Percentiles rank a stretch among this genome's conserved stretches.
Evolutionary conservation across 768 basidiomycete genomes (phyloP).

Genomic region (Serendipita sp.): DNA sequence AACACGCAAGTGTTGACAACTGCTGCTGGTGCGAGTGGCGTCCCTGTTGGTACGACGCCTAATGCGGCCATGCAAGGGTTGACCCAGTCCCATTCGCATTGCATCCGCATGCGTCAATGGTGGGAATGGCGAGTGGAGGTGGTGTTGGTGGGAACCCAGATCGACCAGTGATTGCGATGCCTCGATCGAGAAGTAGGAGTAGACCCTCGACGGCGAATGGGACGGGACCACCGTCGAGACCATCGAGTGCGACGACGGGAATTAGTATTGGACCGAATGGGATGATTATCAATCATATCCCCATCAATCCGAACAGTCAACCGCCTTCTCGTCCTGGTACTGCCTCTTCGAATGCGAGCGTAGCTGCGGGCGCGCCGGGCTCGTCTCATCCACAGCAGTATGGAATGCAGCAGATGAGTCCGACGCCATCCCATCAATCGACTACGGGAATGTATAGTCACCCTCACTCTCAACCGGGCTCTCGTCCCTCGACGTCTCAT

Average conservation of each 20-base stretch:
- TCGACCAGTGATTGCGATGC: constrained; percentile 3
- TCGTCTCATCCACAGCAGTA: background rate
- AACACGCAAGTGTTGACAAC: constrained; percentile 22
- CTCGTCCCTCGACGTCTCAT: background rate
- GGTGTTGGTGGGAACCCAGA: background rate
- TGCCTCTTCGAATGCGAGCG: background rate
- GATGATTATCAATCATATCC: too few relatives aligned
- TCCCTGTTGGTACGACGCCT: constrained; percentile 10
- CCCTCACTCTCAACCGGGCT: background rate
- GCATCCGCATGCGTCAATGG: background rate
- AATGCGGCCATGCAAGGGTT: constrained; percentile 4
- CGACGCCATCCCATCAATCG: too few relatives aligned
- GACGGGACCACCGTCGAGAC: background rate
- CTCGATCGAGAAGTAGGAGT: background rate
- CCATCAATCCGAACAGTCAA: background rate
- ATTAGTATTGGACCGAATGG: background rate
- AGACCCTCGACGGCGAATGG: background rate
- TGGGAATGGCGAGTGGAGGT: too few relatives aligned
- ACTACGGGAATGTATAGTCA: background rate
- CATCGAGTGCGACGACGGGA: background rate
- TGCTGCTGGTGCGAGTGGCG: constrained; percentile 13
- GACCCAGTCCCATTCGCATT: background rate
- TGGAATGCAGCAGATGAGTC: too few relatives aligned
- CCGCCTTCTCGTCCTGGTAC: background rate
- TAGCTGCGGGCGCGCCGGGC: background rate